Conservation (phyloP, 768 basidiomycete species). For the Lactarius sanguifluus region DNA sequence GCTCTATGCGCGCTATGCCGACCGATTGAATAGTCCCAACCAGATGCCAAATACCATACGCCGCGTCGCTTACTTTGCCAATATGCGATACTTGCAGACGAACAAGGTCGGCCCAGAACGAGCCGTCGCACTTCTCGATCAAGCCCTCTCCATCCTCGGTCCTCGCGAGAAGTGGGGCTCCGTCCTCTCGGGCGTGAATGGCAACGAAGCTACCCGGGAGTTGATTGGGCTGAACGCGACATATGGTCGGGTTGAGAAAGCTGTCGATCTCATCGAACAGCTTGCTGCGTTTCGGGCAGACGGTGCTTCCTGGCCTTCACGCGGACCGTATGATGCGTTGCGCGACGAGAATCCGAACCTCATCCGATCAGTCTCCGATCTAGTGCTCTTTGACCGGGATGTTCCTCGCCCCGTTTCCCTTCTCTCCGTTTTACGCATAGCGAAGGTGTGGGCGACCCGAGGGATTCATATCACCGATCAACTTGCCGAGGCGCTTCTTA, state of each 20-base stretch:
- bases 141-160: slow-evolving; percentile 31
- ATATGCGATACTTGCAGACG: slow-evolving; percentile 38
- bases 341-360: slow-evolving; percentile 16
- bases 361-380: slow-evolving; percentile 21
- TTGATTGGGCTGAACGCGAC: slow-evolving; percentile 32
- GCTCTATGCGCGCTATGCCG: slow-evolving; percentile 45
- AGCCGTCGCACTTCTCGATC: slow-evolving; percentile 29
- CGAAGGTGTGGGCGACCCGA: slow-evolving; percentile 38
- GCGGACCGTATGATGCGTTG: not conserved
- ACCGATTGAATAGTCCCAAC: slow-evolving; percentile 37
- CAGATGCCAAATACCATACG: slow-evolving; percentile 30
- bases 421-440: slow-evolving; percentile 36
- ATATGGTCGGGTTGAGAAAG: slow-evolving; percentile 32
- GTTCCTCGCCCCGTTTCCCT: slow-evolving; percentile 18
- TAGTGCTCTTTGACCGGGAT: slow-evolving; percentile 24
- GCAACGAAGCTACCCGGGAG: slow-evolving; percentile 22
- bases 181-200: slow-evolving; percentile 20
- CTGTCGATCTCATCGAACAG: slow-evolving; percentile 32
- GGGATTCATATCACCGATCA: slow-evolving; percentile 38
- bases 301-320: slow-evolving; percentile 13
- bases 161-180: not conserved
- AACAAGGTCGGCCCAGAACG: slow-evolving; percentile 12
- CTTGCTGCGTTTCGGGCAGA: slow-evolving; percentile 20
- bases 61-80: slow-evolving; percentile 49
- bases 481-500: slow-evolving; percentile 43